phyloP scores from a whole-genome alignment of 441 rosid genomes.

The Erodium moschatum region DNA sequence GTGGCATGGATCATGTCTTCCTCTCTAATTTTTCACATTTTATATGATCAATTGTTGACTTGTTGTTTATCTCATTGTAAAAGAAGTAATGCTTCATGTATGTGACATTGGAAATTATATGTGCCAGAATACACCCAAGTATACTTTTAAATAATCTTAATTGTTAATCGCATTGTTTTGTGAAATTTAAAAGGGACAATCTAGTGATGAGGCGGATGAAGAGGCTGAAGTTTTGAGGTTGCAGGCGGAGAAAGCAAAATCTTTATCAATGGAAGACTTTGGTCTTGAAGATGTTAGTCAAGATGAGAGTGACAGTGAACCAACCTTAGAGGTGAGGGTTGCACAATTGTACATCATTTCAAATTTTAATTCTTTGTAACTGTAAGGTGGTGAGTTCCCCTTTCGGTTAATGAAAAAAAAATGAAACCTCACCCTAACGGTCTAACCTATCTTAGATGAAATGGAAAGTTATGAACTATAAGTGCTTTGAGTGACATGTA shows the following conservation, averaged over 20 bases:
- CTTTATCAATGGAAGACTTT: constrained; percentile 54
- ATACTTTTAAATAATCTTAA: background rate
- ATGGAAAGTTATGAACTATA: constrained; percentile 6
- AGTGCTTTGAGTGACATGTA: background rate
- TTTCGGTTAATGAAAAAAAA: background rate
- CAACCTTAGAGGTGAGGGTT: constrained; percentile 51
- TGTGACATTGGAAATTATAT: background rate
- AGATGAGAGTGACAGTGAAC: constrained; percentile 46
- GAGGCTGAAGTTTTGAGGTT: constrained; percentile 51
- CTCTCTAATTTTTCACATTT: background rate
- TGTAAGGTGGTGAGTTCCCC: constrained; percentile 8
- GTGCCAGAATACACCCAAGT: background rate
- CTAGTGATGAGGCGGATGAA: constrained; percentile 67
- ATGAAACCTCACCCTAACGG: background rate
- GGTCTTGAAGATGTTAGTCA: constrained; percentile 50
- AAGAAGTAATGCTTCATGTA: background rate
- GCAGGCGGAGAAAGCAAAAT: constrained; percentile 35
- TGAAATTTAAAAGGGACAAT: constrained; percentile 35
- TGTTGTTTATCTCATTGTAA: background rate
- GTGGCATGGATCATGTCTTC: background rate
- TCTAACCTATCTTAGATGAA: background rate
- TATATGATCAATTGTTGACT: background rate
- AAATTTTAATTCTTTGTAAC: constrained; percentile 10
- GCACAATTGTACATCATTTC: background rate
- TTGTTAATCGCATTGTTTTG: constrained; percentile 13